Evolutionary conservation across 306 rosid species (phyloP).

Genomic region (Bauhinia variegata): DNA sequence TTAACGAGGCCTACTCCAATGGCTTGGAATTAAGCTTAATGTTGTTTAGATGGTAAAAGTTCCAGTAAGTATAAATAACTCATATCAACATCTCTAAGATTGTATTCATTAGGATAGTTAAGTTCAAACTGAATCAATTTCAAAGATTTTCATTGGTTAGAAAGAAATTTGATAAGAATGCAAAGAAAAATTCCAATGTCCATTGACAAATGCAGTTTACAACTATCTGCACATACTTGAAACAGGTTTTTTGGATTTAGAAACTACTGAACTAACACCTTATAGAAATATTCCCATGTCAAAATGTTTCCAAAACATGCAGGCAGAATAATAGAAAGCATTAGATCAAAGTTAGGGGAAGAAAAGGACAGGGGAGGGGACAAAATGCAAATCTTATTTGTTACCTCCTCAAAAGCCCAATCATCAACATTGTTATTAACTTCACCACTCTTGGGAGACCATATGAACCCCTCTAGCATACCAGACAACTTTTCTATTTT

Average conservation of each 20-base stretch:
- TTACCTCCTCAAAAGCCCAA: slow-evolving; percentile 95
- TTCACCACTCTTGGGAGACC: slow-evolving; percentile 70
- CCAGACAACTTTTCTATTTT: slow-evolving; percentile 79
- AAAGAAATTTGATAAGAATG: neutral
- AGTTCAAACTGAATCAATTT: neutral
- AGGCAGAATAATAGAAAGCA: slow-evolving; percentile 18
- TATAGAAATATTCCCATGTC: neutral
- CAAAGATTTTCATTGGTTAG: neutral
- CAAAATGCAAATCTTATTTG: slow-evolving; percentile 25
- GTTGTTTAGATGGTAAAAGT: slow-evolving; percentile 5
- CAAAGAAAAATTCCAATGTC: slow-evolving; percentile 7
- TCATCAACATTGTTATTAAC: slow-evolving; percentile 52
- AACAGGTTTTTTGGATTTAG: slow-evolving; percentile 7
- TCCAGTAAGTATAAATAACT: slow-evolving; percentile 24
- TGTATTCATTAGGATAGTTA: neutral
- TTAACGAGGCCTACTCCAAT: neutral
- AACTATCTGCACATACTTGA: neutral
- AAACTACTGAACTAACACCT: neutral
- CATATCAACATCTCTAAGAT: slow-evolving; percentile 12
- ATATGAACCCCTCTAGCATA: slow-evolving; percentile 78
- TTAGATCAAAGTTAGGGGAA: neutral
- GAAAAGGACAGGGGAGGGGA: no score
- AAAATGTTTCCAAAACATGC: slow-evolving; percentile 27
- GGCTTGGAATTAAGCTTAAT: neutral
- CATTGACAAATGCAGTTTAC: slow-evolving; percentile 2